Evolutionary conservation across 2,329 filamentous ascomycete species (phyloP).

Genomic region (Hypoxylon sp.): DNA sequence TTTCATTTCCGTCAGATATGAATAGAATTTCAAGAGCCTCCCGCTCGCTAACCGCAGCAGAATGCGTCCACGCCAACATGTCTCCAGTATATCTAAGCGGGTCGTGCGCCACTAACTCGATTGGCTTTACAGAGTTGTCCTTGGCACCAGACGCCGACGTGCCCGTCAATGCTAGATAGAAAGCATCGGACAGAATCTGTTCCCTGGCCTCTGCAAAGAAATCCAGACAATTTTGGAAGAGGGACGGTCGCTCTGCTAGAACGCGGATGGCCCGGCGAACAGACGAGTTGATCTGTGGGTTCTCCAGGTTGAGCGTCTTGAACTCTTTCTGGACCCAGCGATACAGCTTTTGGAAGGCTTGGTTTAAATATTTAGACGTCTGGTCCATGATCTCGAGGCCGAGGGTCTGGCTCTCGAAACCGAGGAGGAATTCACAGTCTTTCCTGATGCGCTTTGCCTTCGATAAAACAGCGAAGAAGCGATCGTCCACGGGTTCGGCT

Average conservation of each 20-base stretch:
- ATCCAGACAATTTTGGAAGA: conserved; percentile 95
- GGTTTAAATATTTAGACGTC: conserved; percentile 86
- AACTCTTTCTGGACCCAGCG: conserved; percentile 96
- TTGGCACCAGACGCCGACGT: conserved; percentile 69
- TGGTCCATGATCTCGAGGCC: conserved; percentile 94
- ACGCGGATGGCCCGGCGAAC: conserved; percentile 88
- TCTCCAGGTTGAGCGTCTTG: conserved; percentile 91
- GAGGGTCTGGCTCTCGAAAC: conserved; percentile 88
- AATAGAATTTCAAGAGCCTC: conserved; percentile 94
- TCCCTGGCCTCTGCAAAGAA: conserved; percentile 93
- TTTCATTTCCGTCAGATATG: conserved; percentile 89
- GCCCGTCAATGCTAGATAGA: conserved; percentile 89
- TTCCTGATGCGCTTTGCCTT: conserved; percentile 89
- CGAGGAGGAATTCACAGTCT: conserved; percentile 90
- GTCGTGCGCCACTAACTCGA: conserved; percentile 94
- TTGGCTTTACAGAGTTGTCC: conserved; percentile 82
- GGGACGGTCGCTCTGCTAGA: conserved; percentile 86
- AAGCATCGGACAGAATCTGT: conserved; percentile 87
- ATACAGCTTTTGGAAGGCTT: conserved; percentile 95
- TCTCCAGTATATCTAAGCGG: conserved; percentile 92
- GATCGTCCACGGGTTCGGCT: conserved; percentile 85
- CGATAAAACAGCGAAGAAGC: conserved; percentile 82
- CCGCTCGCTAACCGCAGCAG: conserved; percentile 91
- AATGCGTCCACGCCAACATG: conserved; percentile 98
- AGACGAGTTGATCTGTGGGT: conserved; percentile 88